phyloP scores from a whole-genome alignment of 2,329 filamentous ascomycete genomes.

The Dactylella cylindrospora region DNA sequence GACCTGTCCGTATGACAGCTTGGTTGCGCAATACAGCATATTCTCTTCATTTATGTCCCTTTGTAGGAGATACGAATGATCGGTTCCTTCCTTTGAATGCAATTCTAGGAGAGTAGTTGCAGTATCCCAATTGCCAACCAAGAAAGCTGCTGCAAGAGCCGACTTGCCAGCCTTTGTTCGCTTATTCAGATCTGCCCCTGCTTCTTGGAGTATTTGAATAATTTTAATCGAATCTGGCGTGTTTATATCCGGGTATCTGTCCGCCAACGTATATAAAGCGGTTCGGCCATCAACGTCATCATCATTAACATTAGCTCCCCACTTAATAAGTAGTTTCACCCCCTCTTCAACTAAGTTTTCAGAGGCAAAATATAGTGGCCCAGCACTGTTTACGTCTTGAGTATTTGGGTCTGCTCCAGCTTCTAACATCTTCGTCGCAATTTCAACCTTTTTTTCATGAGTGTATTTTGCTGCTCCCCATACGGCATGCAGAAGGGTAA shows the following conservation, averaged over 20 bases:
- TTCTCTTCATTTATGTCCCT: background rate
- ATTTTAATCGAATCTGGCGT: background rate
- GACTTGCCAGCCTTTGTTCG: constrained; percentile 2
- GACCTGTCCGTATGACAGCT: background rate
- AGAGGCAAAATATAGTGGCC: background rate
- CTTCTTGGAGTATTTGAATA: background rate
- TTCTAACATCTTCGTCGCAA: constrained; percentile 4
- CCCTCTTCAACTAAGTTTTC: background rate
- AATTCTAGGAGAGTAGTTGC: constrained; percentile 11
- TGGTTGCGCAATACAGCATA: background rate
- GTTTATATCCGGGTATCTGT: too few species aligned
- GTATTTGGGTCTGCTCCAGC: constrained; percentile 17
- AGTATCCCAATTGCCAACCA: background rate
- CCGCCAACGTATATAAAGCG: background rate
- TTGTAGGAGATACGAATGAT: constrained; percentile 8
- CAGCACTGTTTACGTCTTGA: constrained; percentile 12
- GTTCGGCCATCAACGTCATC: constrained; percentile 10
- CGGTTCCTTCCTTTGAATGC: background rate
- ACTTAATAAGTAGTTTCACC: constrained; percentile 20
- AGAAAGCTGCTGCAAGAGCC: background rate
- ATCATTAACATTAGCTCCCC: constrained; percentile 14
- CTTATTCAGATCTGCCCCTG: constrained; percentile 8
- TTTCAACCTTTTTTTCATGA: background rate
- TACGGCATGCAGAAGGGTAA: background rate
- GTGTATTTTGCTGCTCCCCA: background rate